Evolutionary conservation across 805 yeast species (phyloP), one percentile per base, ranked within the genome.

Genomic region (Brettanomyces nanus): DNA sequence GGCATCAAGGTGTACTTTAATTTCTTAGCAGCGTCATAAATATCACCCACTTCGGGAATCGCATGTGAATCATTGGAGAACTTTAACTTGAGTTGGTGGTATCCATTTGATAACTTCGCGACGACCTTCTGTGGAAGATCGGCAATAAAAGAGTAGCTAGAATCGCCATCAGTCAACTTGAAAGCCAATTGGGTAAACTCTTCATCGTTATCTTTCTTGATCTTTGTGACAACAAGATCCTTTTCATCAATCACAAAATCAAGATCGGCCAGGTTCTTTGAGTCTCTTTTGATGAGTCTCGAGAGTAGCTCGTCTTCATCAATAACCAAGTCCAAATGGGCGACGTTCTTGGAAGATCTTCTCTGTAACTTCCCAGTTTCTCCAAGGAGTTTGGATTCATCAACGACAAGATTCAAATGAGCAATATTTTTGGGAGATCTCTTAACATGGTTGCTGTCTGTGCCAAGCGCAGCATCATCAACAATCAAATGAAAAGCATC

Each of bases 1-100:
- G 61, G 60, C 42, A 51, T 29, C 22, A 58, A 38, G 2, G 58
- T 45, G 34, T 40, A 40, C 28, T 51, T 41, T 15, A 45, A 26
- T n/a, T 44, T 35, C n/a, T 37, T 28, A 9, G 36, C 26, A 15
- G 37, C 29, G 29, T 35, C 34, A n/a, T 35, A 28, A 5, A 35
- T 21, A n/a, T 36, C 35, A 11, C 40, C 47, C n/a, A 29, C 28
- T 14, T 41, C 45, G 10, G 48, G 44, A 23, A 48, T 34, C 6
- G 42, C 33, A 23, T 45, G 26, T 6, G 35, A 32, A 19, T 17
- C 25, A 13, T 21, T 19, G 15, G 14, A 6, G 15, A 22, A 10
- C 18, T 33, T 33, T 29, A 33, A 15, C 28, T 10, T 22, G 20
- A 33, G 28, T n/a, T 33, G 30, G 28, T 33, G 20, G 21, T 11